Conservation (phyloP, 192 early-diverging fungal species). For the Coemansia sp. region DNA sequence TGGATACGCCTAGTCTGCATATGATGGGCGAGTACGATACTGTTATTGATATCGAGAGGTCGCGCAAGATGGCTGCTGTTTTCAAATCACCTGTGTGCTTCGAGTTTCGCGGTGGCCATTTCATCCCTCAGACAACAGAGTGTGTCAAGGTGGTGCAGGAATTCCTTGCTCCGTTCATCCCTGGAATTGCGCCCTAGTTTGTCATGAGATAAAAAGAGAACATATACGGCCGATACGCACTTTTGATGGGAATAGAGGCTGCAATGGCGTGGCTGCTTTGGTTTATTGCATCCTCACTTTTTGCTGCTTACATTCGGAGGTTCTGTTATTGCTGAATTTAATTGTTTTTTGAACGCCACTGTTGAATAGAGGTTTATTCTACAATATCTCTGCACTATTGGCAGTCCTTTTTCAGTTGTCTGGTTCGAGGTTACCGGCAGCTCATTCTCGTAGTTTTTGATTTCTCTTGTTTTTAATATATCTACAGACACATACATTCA, state of each 20-base stretch:
- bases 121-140: constrained; percentile 42
- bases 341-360: too few relatives aligned
- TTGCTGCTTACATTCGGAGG: too few relatives aligned
- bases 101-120: constrained; percentile 54
- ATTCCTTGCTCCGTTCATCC: constrained; percentile 37
- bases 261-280: background rate
- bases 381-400: background rate
- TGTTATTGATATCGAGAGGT: constrained; percentile 28
- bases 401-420: background rate
- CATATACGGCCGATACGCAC: background rate
- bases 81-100: constrained; percentile 35
- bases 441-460: too few relatives aligned
- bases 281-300: background rate
- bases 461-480: background rate
- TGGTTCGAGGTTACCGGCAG: too few relatives aligned
- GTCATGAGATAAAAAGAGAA: too few relatives aligned
- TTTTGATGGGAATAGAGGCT: too few relatives aligned
- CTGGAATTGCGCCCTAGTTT: constrained; percentile 17
- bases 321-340: too few relatives aligned
- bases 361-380: too few relatives aligned
- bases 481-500: background rate
- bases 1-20: constrained; percentile 34
- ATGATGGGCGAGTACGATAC: constrained; percentile 45
- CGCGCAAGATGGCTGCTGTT: constrained; percentile 10
- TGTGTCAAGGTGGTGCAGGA: constrained; percentile 28